Evolutionary conservation across 1,139 yeast species (phyloP), one percentile per base, ranked within the genome.

Genomic region (Diutina pseudorugosa): DNA sequence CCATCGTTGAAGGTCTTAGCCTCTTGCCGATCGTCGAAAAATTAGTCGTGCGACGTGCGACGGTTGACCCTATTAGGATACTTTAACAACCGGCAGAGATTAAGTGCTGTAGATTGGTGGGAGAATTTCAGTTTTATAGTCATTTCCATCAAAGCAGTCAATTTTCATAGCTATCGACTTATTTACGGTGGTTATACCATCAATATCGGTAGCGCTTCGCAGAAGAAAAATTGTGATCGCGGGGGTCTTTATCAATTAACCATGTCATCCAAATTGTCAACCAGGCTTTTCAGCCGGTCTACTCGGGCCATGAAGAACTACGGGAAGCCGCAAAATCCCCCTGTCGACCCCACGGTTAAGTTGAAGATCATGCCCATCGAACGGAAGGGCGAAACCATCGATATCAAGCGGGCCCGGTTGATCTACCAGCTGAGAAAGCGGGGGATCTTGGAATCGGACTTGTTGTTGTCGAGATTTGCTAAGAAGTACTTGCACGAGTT

Each of bases 361-460:
- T 27, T 45, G 49, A 25, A 27, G 40, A 85, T 91, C 54, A 77
- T 80, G 60, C 97, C 97, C 5, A 73, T 88, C 55, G 79, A 82
- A 55, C 77, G 97, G 59, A 71, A 72, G 4, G 84, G 85, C 55
- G 99, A 93, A 67, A 66, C 81, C n/a, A 67, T 80, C 4, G 90
- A 86, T 49, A 77, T 78, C 52, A 88, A 88, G 69, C 78, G 93
- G 59, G 95, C 97, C 9, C 78, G 99, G 57, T 72, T 93, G 61
- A 72, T 87, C 3, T 93, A 94, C 67, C 98, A 93, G 67, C 84
- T 95, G 51, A 77, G 99, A 57, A 93, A 94, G 68, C 80, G 99
- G 65, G 99, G 99, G 44, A 93, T 93, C 53, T 75, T 93, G 56
- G 99, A 93, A 66, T 84, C 96, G 11, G 98, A 94, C 66, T 71